These are phyloP conservation scores for Phytophthora multivora DNA, from an alignment of 352 stramenopile genomes.

Conservation along the genomic window DNA sequence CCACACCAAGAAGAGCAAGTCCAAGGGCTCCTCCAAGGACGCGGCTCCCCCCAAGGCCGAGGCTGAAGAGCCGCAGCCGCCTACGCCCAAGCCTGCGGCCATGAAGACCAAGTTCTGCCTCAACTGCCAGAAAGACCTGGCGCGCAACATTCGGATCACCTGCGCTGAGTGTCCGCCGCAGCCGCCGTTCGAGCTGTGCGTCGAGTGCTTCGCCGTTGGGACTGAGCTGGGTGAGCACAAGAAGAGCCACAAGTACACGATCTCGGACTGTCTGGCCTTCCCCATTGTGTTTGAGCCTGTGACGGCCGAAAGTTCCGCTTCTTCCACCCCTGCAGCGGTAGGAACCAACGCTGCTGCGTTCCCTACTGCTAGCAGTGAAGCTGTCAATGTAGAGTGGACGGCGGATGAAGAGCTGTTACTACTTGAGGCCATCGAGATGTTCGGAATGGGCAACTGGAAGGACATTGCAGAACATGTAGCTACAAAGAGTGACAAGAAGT, in stretches of 20 bases:
- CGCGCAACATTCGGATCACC: constrained; percentile 85
- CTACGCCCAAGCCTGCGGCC: constrained; percentile 30
- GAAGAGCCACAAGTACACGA: constrained; percentile 79
- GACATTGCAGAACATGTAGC: constrained; percentile 89
- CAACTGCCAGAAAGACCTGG: constrained; percentile 87
- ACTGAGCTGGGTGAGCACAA: constrained; percentile 81
- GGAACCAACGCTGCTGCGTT: constrained; percentile 29
- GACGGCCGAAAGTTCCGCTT: constrained; percentile 1
- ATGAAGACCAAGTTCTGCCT: constrained; percentile 82
- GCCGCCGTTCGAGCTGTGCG: constrained; percentile 86
- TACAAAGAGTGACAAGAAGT: constrained; percentile 89
- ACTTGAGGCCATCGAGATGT: constrained; percentile 95
- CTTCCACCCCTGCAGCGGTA: constrained; percentile 10
- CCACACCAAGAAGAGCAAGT: constrained; percentile 41
- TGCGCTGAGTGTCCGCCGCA: constrained; percentile 72
- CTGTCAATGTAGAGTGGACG: constrained; percentile 78
- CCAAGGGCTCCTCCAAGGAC: constrained; percentile 4
- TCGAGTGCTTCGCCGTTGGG: constrained; percentile 94
- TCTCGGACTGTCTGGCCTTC: constrained; percentile 86
- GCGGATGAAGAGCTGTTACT: constrained; percentile 96
- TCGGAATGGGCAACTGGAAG: constrained; percentile 97
- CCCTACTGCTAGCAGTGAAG: constrained; percentile 1
- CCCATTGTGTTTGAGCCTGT: constrained; percentile 63
- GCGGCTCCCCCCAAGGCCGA: background rate
- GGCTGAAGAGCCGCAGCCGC: constrained; percentile 7